phyloP scores from a whole-genome alignment of 805 yeast species.

The Ogataea populi-albae region DNA sequence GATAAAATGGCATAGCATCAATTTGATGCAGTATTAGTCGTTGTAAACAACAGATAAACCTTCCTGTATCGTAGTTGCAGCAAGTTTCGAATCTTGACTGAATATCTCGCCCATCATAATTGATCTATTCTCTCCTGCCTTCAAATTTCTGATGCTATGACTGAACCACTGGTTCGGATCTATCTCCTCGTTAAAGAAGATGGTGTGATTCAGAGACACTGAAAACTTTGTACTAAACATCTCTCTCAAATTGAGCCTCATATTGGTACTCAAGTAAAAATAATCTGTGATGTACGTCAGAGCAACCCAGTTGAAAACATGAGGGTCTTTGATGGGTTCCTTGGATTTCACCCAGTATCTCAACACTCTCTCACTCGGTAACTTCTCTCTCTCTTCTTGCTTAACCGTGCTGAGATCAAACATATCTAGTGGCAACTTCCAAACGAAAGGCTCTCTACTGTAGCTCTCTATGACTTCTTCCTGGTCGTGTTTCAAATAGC shows the following conservation, averaged over 20 bases:
- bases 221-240: conserved; percentile 47
- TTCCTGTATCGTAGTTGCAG: conserved; percentile 65
- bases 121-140: conserved; percentile 51
- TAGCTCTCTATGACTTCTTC: conserved; percentile 26
- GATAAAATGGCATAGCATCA: no score
- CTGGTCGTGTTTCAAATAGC: conserved; percentile 23
- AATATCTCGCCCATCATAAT: conserved; percentile 59
- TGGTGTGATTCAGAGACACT: conserved; percentile 63
- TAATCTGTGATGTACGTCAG: conserved; percentile 60
- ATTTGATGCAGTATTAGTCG: no score
- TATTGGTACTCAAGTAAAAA: conserved; percentile 49
- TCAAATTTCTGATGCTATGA: conserved; percentile 45
- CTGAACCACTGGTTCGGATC: conserved; percentile 44
- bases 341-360: conserved; percentile 34
- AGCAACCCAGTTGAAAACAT: conserved; percentile 51
- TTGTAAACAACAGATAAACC: conserved; percentile 44
- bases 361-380: conserved; percentile 26
- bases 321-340: conserved; percentile 20
- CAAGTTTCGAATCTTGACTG: conserved; percentile 45
- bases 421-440: conserved; percentile 33
- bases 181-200: conserved; percentile 60
- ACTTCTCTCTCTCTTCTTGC: conserved; percentile 13
- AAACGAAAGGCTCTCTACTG: conserved; percentile 32
- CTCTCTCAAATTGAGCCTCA: conserved; percentile 47
- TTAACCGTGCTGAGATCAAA: conserved; percentile 29